These are phyloP conservation scores for Arthrinium phaeospermum DNA, from an alignment of 2,329 filamentous ascomycete species.

Conservation along the genomic window DNA sequence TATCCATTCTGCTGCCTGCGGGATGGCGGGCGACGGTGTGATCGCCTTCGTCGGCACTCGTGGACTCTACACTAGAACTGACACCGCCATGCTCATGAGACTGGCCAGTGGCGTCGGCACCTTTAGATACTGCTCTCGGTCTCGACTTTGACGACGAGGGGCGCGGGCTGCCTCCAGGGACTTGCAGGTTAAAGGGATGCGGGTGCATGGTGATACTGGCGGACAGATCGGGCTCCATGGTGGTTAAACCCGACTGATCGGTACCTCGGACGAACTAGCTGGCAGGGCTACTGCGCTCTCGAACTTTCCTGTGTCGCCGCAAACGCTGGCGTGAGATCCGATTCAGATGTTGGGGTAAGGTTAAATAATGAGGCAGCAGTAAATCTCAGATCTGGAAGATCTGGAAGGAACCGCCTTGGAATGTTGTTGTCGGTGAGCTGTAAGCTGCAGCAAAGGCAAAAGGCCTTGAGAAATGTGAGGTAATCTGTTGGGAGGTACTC, in stretches of 20 bases:
- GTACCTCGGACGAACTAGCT: background rate
- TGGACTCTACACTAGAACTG: constrained; percentile 35
- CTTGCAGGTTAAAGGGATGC: constrained; percentile 48
- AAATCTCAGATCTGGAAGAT: background rate
- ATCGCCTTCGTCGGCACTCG: constrained; percentile 39
- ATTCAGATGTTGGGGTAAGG: background rate
- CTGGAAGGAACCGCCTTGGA: background rate
- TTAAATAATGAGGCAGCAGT: no score
- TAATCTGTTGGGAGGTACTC: background rate
- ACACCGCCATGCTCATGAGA: constrained; percentile 44
- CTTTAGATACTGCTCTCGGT: constrained; percentile 19
- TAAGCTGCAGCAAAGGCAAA: background rate
- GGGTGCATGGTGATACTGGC: constrained; percentile 51
- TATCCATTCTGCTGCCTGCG: constrained; percentile 31
- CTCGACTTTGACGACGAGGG: constrained; percentile 30
- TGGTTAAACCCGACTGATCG: constrained; percentile 28
- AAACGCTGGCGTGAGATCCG: background rate
- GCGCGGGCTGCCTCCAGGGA: constrained; percentile 37
- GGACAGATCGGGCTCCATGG: constrained; percentile 49
- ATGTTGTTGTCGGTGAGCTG: background rate
- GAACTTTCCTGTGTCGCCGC: background rate
- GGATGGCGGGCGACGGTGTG: constrained; percentile 50
- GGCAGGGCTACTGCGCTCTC: background rate
- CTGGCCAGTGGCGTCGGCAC: constrained; percentile 45
- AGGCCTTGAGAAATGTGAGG: background rate